Evolutionary conservation across 345 rosid species (phyloP), one percentile per base, ranked within the genome.

Genomic region (Populus nigra): DNA sequence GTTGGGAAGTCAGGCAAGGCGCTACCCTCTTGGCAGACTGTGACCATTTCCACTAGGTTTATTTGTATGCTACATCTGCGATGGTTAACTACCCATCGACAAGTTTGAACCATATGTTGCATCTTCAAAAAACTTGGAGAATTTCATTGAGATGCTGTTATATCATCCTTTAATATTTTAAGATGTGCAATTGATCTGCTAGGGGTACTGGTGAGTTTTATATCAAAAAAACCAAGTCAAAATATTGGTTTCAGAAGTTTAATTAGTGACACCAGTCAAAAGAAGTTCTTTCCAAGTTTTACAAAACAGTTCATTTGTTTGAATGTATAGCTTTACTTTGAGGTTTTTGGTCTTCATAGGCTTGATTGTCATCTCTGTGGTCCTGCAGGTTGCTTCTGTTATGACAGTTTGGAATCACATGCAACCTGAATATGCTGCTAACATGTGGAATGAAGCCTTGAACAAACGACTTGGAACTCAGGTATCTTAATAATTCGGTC

Each of bases 371-470:
- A 73, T 66, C 78, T 50, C 22, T 66, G 27, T 65, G 49, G 81
- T 78, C 57, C 35, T 82, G 35, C 87, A 93, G 98, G 97, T 96
- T 72, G 99, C 99, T 83, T 96, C 99, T 77, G 90, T 90, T 72
- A 92, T 93, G 99, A 89, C 96, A 15, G 94, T 96, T 73, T 96
- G 99, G 98, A 92, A 84, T 83, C 88, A 92, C 69, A 84, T 92
- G 23, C 97, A 96, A 83, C 99, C 99, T 79, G 90, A 82, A 62
- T 93, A 92, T 88, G 97, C 99, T 75, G 94, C 96, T 65, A 92
- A 93, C 81, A 83, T 93, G 87, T 92, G 97, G 99, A 93, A 91
- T 74, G 99, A 96, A 86, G 99, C 97, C 53, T 82, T 93, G 82
- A 96, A 96, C 86, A 92, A 87, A 86, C 88, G 98, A 72, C 98